Percentiles rank a stretch among this genome's conserved stretches.
Conservation (phyloP, 495 filamentous ascomycete genomes). For the Trichoderma reesei region DNA sequence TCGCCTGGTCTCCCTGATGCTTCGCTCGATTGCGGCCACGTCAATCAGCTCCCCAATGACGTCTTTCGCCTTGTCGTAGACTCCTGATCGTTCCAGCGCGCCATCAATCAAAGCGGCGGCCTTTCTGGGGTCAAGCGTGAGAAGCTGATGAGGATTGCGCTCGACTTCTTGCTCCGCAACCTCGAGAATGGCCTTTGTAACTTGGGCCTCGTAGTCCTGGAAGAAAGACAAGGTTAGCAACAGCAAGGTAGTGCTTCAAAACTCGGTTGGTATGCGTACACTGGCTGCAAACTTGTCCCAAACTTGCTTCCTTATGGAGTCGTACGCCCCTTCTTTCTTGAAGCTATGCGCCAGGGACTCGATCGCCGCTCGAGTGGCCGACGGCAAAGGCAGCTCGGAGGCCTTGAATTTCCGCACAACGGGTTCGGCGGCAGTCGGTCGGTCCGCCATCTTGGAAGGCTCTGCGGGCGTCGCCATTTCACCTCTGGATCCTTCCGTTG, state of each 20-base stretch:
- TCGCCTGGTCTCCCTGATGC: slow-evolving; percentile 58
- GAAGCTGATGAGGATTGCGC: slow-evolving; percentile 57
- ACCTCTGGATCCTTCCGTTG: neutral
- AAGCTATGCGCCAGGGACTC: slow-evolving; percentile 70
- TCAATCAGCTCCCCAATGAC: slow-evolving; percentile 61
- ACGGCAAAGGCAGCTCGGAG: slow-evolving; percentile 68
- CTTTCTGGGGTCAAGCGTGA: slow-evolving; percentile 69
- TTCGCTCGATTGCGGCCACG: slow-evolving; percentile 52
- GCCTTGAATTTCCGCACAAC: slow-evolving; percentile 68
- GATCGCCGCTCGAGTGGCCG: slow-evolving; percentile 62
- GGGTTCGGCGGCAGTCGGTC: neutral
- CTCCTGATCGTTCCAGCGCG: slow-evolving; percentile 68
- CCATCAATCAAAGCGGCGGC: slow-evolving; percentile 79
- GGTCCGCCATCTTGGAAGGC: neutral
- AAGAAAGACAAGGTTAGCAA: slow-evolving; percentile 7
- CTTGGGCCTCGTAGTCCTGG: slow-evolving; percentile 57
- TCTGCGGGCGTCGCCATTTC: neutral
- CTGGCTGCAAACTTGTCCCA: slow-evolving; percentile 72
- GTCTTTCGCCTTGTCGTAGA: slow-evolving; percentile 65
- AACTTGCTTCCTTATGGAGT: slow-evolving; percentile 68
- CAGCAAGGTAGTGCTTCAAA: neutral
- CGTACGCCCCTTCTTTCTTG: slow-evolving; percentile 87
- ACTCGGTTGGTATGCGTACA: slow-evolving; percentile 37
- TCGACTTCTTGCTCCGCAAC: slow-evolving; percentile 76
- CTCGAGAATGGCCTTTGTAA: slow-evolving; percentile 56